phyloP scores from a whole-genome alignment of 2,329 filamentous ascomycete species.

The Rhynchosporium agropyri region DNA sequence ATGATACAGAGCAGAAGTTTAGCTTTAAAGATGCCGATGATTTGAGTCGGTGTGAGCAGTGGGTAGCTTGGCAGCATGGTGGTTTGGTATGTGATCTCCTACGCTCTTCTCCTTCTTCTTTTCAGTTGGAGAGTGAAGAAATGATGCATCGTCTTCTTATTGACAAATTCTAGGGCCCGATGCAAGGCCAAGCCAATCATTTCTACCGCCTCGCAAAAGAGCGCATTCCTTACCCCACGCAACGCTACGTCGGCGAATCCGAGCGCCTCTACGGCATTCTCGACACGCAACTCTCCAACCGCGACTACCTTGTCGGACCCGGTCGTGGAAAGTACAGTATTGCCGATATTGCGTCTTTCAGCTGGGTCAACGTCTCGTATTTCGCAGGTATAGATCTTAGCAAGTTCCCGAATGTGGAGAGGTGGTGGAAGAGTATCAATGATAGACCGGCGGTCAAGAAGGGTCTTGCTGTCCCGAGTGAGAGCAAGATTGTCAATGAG shows the following conservation, averaged over 20 bases:
- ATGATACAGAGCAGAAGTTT: constrained; percentile 70
- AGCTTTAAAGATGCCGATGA: constrained; percentile 59
- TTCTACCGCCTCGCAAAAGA: constrained; percentile 70
- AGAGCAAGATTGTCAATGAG: constrained; percentile 47
- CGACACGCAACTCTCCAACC: constrained; percentile 60
- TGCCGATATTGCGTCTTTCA: constrained; percentile 72
- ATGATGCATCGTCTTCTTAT: neutral
- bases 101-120: neutral
- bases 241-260: constrained; percentile 76
- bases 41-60: constrained; percentile 54
- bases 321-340: constrained; percentile 61
- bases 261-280: constrained; percentile 74
- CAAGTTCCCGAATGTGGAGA: constrained; percentile 66
- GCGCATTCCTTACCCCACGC: constrained; percentile 69
- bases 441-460: constrained; percentile 63
- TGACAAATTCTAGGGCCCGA: constrained; percentile 58
- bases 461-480: constrained; percentile 62
- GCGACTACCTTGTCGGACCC: constrained; percentile 58
- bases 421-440: constrained; percentile 66
- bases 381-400: constrained; percentile 66
- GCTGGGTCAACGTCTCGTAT: constrained; percentile 64
- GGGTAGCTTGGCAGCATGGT: constrained; percentile 63
- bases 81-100: constrained; percentile 29
- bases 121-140: neutral
- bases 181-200: constrained; percentile 76